Base-by-base conservation (phyloP, 164 flowering plant species). In the Pachysandra terminalis region DNA sequence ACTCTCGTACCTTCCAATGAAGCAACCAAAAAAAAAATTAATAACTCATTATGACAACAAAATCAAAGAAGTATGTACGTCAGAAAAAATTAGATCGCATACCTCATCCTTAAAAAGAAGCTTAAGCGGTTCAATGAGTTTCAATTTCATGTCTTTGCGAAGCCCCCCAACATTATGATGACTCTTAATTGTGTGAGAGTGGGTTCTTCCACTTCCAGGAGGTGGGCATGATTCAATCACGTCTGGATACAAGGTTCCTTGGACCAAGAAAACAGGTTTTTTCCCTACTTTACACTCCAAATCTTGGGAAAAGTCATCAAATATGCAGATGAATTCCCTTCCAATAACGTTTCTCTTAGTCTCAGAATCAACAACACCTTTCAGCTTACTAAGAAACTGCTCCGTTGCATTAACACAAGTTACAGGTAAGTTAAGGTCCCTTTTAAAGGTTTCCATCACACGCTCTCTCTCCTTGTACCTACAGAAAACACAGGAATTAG, bases 91-190 rank as follows among this genome's bases (percentile, higher is more conserved):
- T 1, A 26, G 21, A 75, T 69, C 51, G 4, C n/a, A 62, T 75
- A 95, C 99, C 99, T 96, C 99, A 77, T 96, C 99, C 72, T 96
- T 96, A 70, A 96, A 96, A 26, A 96, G 81, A 73, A 96, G 96
- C 77, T 90, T 96, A 28, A 96, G 95, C 37, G 99, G 99, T 67
- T 96, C 99, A 64, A 93, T 93, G 61, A 96, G 94, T 83, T 93
- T 93, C 75, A 96, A 69, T 71, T 93, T 96, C 99, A 96, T 96
- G 83, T 93, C 90, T 81, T 93, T 87, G 26, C 98, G 99, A 28
- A 96, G 98, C 48, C 99, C 99, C 59, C 99, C 98, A 73, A 93
- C 99, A 80, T 96, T 90, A 71, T 96, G 98, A 81, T 96, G 99
- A 79, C 99, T 96, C 84, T 96, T 96, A 74, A 93, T 96, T 26